Evolutionary conservation across 495 filamentous ascomycete genomes (phyloP).

Genomic region (Platismatia glauca): DNA sequence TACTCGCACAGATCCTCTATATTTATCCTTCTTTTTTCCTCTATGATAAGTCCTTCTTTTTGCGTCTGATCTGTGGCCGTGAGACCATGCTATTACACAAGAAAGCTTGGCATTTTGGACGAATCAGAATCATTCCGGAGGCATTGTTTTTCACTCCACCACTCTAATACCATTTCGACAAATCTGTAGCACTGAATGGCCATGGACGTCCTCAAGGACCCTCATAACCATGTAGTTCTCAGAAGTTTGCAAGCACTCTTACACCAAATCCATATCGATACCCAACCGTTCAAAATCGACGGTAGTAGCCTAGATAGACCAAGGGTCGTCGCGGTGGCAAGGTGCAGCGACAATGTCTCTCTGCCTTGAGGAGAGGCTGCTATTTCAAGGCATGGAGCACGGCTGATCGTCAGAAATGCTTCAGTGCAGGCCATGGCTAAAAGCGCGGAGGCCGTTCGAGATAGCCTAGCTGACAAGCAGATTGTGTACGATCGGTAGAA

Average conservation of each 20-base stretch:
- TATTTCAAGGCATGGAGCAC: not conserved
- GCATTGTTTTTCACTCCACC: too few species aligned
- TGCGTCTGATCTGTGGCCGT: too few species aligned
- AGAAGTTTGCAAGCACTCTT: not conserved
- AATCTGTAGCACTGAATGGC: too few species aligned
- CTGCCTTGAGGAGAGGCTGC: not conserved
- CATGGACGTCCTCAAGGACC: not conserved
- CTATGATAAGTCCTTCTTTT: too few species aligned
- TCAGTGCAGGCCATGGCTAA: not conserved
- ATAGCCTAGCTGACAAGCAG: not conserved
- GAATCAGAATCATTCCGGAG: too few species aligned
- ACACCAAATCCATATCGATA: not conserved
- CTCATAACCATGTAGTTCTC: not conserved
- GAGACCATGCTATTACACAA: too few species aligned
- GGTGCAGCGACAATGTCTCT: not conserved
- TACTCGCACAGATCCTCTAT: too few species aligned
- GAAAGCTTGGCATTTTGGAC: too few species aligned
- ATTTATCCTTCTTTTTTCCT: too few species aligned
- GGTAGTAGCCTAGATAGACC: not conserved
- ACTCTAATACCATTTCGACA: too few species aligned
- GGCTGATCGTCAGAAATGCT: not conserved
- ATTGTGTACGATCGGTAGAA: not conserved
- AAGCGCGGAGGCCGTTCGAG: not conserved
- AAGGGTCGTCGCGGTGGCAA: not conserved
- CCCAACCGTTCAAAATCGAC: not conserved